phyloP scores from a whole-genome alignment of 768 basidiomycete species.

The Hygrocybe coccinea region DNA sequence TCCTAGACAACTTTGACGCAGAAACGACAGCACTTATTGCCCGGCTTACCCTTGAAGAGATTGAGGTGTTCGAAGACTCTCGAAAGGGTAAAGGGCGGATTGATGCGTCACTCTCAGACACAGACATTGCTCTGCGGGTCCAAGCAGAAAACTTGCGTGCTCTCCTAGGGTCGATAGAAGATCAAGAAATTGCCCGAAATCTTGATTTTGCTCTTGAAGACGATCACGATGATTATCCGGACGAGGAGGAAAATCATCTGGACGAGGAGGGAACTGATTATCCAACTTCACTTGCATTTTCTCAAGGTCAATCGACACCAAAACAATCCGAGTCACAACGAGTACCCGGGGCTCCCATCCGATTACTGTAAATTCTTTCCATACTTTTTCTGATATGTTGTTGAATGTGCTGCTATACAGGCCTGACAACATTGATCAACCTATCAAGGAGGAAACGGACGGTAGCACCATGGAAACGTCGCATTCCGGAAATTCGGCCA shows the following conservation, averaged over 20 bases:
- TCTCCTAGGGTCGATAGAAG: slow-evolving; percentile 29
- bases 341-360: background rate
- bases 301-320: slow-evolving; percentile 29
- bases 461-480: no score
- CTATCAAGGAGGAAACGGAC: no score
- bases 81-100: slow-evolving; percentile 39
- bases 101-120: slow-evolving; percentile 34
- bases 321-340: slow-evolving; percentile 12
- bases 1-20: no score
- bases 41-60: no score
- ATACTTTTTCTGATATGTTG: background rate
- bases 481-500: no score
- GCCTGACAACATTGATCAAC: background rate
- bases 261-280: no score
- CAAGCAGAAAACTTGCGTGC: slow-evolving; percentile 35
- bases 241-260: slow-evolving; percentile 35
- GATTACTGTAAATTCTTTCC: background rate
- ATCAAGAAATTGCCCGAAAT: slow-evolving; percentile 39
- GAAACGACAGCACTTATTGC: no score
- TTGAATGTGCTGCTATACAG: background rate
- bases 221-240: slow-evolving; percentile 31
- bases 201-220: slow-evolving; percentile 36
- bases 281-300: slow-evolving; percentile 35
- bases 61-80: slow-evolving; percentile 20
- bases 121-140: slow-evolving; percentile 41